Base-by-base conservation (phyloP, 371 early-diverging fungal genomes). In the Mucor sp. region DNA sequence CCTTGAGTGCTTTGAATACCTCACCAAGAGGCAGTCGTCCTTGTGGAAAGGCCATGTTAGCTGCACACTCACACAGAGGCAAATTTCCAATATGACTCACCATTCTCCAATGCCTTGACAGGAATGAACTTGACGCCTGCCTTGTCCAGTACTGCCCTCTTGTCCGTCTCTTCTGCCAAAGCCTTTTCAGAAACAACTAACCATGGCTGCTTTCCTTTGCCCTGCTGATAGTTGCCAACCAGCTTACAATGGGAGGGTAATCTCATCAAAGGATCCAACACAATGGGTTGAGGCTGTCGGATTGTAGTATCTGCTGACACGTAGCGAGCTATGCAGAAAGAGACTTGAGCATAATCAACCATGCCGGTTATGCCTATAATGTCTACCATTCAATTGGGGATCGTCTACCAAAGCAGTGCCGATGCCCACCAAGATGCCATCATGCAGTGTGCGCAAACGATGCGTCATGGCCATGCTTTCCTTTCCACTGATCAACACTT, bases 351-450 rank as follows among this genome's bases (percentile, higher is more conserved):
- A 25, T 11, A 35, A 3, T 25, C 37, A 27, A 6, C 9, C 3
- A 44, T 11, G 23, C 23, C 25, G 58, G 17, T 14, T 6, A 15
- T 17, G 15, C n/a, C 8, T 17, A 25, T 28, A 1, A 1, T 19
- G 32, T 14, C 65, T 84, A 79, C 90, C 90, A 68, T 85, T 91
- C n/a, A 98, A 76, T 32, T 91, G 88, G 17, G 98, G 97, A 73
- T 95, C 81, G 75, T 98, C 98, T 69, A 85, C 79, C 14, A 92
- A 66, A 7, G 93, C 88, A 6, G 98, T 97, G 39, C 90, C 90
- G 44, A 93, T 87, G 23, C 98, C 98, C 5, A 98, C 94, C 43
- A 98, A 74, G 60, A 98, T 96, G 6, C 86, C 96, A 64, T 94
- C 92, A 75, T 93, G 91, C 25, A 80, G 71, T 5, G 86, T 74